Base-by-base conservation (phyloP, 805 yeast genomes). In the Metschnikowia colocasiae region DNA sequence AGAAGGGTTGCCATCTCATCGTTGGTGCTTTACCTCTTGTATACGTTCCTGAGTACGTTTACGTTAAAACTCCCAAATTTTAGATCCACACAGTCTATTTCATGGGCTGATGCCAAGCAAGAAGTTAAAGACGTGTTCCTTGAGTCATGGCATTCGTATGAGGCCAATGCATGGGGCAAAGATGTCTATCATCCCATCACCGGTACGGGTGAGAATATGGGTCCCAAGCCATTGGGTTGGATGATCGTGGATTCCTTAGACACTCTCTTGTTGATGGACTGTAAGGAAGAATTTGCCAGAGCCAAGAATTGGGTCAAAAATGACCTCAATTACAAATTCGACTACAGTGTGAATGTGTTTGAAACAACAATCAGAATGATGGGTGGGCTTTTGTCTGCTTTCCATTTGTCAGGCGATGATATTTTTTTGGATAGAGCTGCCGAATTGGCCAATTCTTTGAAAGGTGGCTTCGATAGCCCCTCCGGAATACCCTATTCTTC, bases 291-390 rank as follows among this genome's bases (percentile, higher is more conserved):
- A 58, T 69, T 85, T 27, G 65, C 63, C 31, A 74, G 78, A 25
- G 91, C 95, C 5, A 77, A 80, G 50, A 61, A 78, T 4, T 91
- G 96, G 96, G 85, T 91, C 41, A 74, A 76, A 40, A 68, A 82
- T 47, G 88, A 80, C 43, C 71, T 91, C 53, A 74, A 73, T 45
- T 90, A 87, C 61, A 80, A 82, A 56, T 79, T 87, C 55, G 86
- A 88, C 61, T 79, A 82, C 51, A 78, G 78, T 30, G 94, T 88
- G 35, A 89, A 85, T 60, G 83, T 89, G 5, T 91, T 91, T 65
- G 97, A 90, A 62, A 89, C 97, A n/a, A 88, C 97, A 5, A 90
- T 88, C 53, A 76, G 97, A 61, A 88, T 91, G 95, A 69, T 91
- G 22, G 97, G 97, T 37, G 97, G 97, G 0, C 71, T 91, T n/a